phyloP scores from a whole-genome alignment of 208 protist genomes.

The Wallacemonas rigidus region DNA sequence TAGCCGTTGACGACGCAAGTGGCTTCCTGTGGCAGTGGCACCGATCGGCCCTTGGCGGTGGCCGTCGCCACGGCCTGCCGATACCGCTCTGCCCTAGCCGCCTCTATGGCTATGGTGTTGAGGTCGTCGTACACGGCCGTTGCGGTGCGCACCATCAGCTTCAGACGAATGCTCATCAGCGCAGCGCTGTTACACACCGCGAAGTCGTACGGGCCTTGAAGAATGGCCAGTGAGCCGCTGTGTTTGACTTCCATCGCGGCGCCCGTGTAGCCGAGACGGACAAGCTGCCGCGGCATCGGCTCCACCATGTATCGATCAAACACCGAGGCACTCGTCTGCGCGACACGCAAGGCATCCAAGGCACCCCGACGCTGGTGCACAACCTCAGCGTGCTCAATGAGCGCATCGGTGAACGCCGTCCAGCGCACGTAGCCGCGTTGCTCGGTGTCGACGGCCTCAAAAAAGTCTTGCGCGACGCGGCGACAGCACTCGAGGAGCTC shows the following conservation, averaged over 20 bases:
- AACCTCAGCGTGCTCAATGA: constrained; percentile 77
- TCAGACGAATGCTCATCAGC: constrained; percentile 50
- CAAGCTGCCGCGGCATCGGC: constrained; percentile 50
- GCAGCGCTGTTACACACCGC: constrained; percentile 70
- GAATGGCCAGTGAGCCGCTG: constrained; percentile 55
- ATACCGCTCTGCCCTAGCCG: constrained; percentile 25
- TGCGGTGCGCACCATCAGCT: constrained; percentile 56
- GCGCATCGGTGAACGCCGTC: constrained; percentile 64
- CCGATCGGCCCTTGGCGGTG: constrained; percentile 10
- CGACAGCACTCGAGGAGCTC: constrained; percentile 46
- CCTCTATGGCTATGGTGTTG: constrained; percentile 18
- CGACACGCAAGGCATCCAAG: constrained; percentile 37
- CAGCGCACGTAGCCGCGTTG: constrained; percentile 66
- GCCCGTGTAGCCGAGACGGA: constrained; percentile 61
- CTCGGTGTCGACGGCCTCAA: constrained; percentile 57
- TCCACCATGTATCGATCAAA: constrained; percentile 78
- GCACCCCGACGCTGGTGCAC: constrained; percentile 53
- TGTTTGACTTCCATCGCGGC: constrained; percentile 49
- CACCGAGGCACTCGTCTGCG: constrained; percentile 51
- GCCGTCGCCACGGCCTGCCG: constrained; percentile 7
- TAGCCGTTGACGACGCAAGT: constrained; percentile 30
- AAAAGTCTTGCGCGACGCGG: constrained; percentile 50
- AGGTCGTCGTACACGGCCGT: constrained; percentile 34
- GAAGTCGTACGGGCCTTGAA: constrained; percentile 66
- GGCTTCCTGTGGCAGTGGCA: not conserved